A percentile compares a stretch with the other conserved stretches of the same genome.
Evolutionary conservation across 176 grass and related monocot genomes (phyloP).

Genomic region (Themeda triandra): DNA sequence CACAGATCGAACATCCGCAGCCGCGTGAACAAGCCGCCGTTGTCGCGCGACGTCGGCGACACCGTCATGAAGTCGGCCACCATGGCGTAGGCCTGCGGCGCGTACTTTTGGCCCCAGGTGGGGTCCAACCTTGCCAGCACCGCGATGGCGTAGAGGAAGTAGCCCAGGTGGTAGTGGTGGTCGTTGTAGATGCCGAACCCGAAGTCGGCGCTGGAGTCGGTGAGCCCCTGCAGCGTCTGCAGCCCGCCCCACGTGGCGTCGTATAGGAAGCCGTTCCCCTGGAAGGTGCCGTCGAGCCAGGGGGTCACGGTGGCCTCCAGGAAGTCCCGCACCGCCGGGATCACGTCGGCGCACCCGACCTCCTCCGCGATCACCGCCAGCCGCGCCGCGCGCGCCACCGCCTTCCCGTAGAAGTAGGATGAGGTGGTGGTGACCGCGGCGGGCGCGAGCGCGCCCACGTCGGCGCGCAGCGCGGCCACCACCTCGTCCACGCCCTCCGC

Average conservation of each 20-base stretch:
- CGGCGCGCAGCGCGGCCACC: conserved; percentile 49
- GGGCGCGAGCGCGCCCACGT: conserved; percentile 48
- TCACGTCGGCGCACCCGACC: conserved; percentile 53
- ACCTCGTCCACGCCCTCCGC: conserved; percentile 63
- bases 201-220: conserved; percentile 68
- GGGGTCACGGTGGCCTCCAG: conserved; percentile 61
- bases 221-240: conserved; percentile 53
- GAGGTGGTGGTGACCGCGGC: conserved; percentile 64
- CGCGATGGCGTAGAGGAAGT: conserved; percentile 89
- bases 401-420: conserved; percentile 96
- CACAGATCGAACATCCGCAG: conserved; percentile 80
- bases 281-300: conserved; percentile 82
- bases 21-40: conserved; percentile 47
- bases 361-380: conserved; percentile 80
- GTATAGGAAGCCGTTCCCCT: conserved; percentile 71
- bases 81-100: conserved; percentile 74
- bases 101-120: conserved; percentile 70
- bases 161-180: conserved; percentile 97
- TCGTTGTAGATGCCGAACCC: conserved; percentile 92
- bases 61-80: conserved; percentile 81
- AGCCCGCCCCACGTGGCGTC: conserved; percentile 85
- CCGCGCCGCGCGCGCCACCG: conserved; percentile 74
- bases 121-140: conserved; percentile 81
- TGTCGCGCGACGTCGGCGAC: conserved; percentile 24
- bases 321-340: conserved; percentile 56